Conservation (phyloP, 768 basidiomycete species). For the Mycena amicta region DNA sequence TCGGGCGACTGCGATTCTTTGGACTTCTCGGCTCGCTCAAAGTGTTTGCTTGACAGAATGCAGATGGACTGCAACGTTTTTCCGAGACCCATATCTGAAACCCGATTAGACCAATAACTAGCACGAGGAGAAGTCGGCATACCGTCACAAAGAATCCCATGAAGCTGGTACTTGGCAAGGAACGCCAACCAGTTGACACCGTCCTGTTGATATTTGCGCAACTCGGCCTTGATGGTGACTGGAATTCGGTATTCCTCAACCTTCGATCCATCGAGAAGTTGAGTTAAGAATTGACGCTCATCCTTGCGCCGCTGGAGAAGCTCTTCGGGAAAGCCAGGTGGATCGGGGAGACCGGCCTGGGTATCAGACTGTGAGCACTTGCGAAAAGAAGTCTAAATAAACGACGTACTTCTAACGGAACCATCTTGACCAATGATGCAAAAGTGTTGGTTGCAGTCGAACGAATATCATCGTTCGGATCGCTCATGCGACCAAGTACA, state of each 20-base stretch:
- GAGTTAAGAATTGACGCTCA: constrained; percentile 90
- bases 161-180: constrained; percentile 94
- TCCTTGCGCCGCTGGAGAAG: constrained; percentile 81
- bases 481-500: constrained; percentile 96
- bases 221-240: constrained; percentile 85
- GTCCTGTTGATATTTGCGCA: constrained; percentile 97
- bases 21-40: constrained; percentile 76
- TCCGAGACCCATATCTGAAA: constrained; percentile 94
- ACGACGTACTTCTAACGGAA: constrained; percentile 83
- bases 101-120: constrained; percentile 9
- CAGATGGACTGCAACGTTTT: constrained; percentile 98
- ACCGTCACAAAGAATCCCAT: constrained; percentile 98
- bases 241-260: constrained; percentile 90
- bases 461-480: constrained; percentile 87
- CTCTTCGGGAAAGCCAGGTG: constrained; percentile 87
- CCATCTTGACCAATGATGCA: constrained; percentile 96
- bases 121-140: constrained; percentile 24
- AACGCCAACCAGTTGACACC: constrained; percentile 99
- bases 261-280: constrained; percentile 93
- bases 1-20: constrained; percentile 71
- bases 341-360: constrained; percentile 95
- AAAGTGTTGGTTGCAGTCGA: constrained; percentile 97
- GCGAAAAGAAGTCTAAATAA: neutral
- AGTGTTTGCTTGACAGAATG: constrained; percentile 91
- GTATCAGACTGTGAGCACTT: constrained; percentile 4